Percentiles rank a stretch among this genome's conserved stretches.
Conservation (phyloP, 2,329 filamentous ascomycete genomes). For the Epichloe glyceriae region DNA sequence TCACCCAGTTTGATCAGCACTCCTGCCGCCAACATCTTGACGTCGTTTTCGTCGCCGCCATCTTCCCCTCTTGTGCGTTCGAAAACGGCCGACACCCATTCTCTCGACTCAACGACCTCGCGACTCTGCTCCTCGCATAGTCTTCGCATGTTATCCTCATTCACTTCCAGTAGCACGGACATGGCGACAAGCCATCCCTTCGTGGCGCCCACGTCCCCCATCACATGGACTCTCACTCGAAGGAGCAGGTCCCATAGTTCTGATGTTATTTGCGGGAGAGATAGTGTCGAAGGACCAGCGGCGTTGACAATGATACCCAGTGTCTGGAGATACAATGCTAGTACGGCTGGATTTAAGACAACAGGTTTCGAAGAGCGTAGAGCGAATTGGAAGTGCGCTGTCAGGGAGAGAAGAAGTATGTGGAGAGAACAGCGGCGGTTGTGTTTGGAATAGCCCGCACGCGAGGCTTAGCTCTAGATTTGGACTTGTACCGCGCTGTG, state of each 20-base stretch:
- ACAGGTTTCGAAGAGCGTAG: slow-evolving; percentile 40
- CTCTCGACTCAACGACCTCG: slow-evolving; percentile 72
- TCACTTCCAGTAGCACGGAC: slow-evolving; percentile 70
- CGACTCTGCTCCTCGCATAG: slow-evolving; percentile 63
- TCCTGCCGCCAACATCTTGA: slow-evolving; percentile 66
- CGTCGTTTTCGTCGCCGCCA: slow-evolving; percentile 58
- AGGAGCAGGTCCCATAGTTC: slow-evolving; percentile 81
- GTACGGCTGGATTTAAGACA: slow-evolving; percentile 60
- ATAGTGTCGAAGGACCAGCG: slow-evolving; percentile 63
- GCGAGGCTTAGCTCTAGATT: slow-evolving; percentile 23
- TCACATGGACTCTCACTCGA: slow-evolving; percentile 44
- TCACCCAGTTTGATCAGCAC: slow-evolving; percentile 68
- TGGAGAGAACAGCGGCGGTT: slow-evolving; percentile 61
- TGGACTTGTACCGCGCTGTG: slow-evolving; percentile 42
- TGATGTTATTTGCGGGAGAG: slow-evolving; percentile 65
- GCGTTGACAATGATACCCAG: slow-evolving; percentile 73
- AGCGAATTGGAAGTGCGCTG: slow-evolving; percentile 63
- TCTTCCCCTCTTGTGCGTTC: slow-evolving; percentile 39
- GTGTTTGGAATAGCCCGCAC: slow-evolving; percentile 57
- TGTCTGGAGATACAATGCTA: slow-evolving; percentile 75
- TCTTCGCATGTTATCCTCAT: slow-evolving; percentile 55
- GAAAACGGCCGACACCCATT: slow-evolving; percentile 74
- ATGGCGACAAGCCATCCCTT: slow-evolving; percentile 68
- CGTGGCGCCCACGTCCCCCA: slow-evolving; percentile 52
- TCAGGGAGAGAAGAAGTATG: slow-evolving; percentile 80